Conservation (phyloP, 192 early-diverging fungal genomes). For the Entomortierella beljakovae region DNA sequence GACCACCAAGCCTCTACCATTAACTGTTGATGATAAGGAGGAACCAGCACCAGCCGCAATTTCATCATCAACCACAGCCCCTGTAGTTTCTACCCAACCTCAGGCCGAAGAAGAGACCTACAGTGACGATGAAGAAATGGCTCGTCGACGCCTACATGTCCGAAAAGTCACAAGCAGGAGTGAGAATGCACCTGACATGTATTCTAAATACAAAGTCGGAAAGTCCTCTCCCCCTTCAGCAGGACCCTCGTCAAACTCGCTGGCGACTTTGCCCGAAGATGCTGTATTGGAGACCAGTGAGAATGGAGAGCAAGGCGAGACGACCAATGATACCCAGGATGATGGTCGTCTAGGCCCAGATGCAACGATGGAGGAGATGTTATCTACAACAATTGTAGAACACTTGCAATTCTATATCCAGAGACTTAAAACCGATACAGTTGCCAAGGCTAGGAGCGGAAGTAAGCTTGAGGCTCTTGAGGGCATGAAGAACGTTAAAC, state of each 20-base stretch:
- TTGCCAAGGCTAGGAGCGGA: slow-evolving; percentile 41
- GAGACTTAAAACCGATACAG: slow-evolving; percentile 44
- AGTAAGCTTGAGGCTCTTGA: slow-evolving; percentile 41
- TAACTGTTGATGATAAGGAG: not conserved
- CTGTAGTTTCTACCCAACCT: not conserved
- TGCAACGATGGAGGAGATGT: slow-evolving; percentile 37
- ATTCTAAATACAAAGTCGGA: slow-evolving; percentile 46
- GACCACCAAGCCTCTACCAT: not conserved
- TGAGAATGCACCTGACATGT: slow-evolving; percentile 31
- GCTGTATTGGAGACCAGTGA: not conserved
- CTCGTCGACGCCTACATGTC: slow-evolving; percentile 12
- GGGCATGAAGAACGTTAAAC: slow-evolving; percentile 52
- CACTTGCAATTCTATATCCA: slow-evolving; percentile 41
- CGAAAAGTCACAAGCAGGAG: slow-evolving; percentile 27
- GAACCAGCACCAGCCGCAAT: not conserved
- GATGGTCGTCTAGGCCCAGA: slow-evolving; percentile 21
- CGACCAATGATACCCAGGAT: not conserved
- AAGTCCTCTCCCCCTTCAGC: not conserved
- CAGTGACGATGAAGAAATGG: slow-evolving; percentile 22
- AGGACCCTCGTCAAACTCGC: not conserved
- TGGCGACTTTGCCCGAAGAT: slow-evolving; percentile 4
- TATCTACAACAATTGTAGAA: slow-evolving; percentile 12
- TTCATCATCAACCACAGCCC: not conserved
- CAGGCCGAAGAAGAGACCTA: slow-evolving; percentile 1
- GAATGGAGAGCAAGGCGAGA: not conserved